Evolutionary conservation across 768 basidiomycete species (phyloP), one percentile per base, ranked within the genome.

Genomic region (Suillus americanus): DNA sequence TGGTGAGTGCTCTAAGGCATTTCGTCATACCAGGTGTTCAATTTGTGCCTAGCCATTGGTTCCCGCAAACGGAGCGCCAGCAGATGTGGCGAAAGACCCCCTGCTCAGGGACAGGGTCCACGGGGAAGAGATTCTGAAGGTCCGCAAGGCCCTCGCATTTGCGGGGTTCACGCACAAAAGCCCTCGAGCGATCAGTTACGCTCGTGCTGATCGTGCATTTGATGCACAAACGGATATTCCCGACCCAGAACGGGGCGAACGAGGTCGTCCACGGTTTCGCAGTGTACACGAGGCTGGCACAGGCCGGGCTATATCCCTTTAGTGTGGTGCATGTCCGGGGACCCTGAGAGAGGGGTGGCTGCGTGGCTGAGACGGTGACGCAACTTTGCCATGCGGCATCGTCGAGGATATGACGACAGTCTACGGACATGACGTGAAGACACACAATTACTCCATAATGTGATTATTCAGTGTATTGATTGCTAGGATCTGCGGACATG

Each of bases 111-210:
- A 98, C 79, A 89, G 89, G 75, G 80, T 89, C 62, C 89, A 97
- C 73, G 96, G 97, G 53, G 85, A 87, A 66, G 86, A 92, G 73
- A 89, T 97, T 67, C 83, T 99, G 74, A 88, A 93, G 71, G 88
- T 96, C 67, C 89, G 96, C 70, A 98, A 99, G 79, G 89, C 90
- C 53, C 81, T 94, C 54, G 94, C 95, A 25, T 97, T 95, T 77
- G 92, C 90, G 64, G 93, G 92, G 60, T 94, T 94, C 79, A 94
- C 93, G 38, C 92, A 95, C 80, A 94, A 90, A 83, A 92, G 89
- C 70, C 92, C 92, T 66, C 89, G 92, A 66, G 83, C 83, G 63
- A 86, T 94, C 76, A 89, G 80, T 74, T 94, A 93, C 77, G 81
- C 86, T 69, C 84, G 88, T 72, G 90, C 86, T 64, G 90, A 92